phyloP scores from a whole-genome alignment of 2,329 filamentous ascomycete species.

The Nemania bipapillata region DNA sequence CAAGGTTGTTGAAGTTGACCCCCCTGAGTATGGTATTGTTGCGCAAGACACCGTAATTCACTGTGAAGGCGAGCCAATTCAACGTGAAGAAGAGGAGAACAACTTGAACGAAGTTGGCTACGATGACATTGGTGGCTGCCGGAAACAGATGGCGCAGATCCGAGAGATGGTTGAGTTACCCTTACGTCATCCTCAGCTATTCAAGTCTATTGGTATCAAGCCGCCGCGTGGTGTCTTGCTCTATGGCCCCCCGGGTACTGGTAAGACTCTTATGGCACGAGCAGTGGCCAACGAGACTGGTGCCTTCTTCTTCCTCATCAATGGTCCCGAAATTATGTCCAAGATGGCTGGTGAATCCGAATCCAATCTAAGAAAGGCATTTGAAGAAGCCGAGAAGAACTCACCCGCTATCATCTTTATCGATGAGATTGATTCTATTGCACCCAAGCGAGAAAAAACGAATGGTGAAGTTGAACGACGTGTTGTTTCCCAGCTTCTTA shows the following conservation, averaged over 20 bases:
- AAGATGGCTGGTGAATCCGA: constrained; percentile 99
- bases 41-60: constrained; percentile 99
- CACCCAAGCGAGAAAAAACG: constrained; percentile 99
- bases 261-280: constrained; percentile 99
- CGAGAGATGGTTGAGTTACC: constrained; percentile 98
- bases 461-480: constrained; percentile 98
- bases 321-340: constrained; percentile 99
- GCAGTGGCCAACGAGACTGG: constrained; percentile 99
- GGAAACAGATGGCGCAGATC: constrained; percentile 99
- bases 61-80: constrained; percentile 94
- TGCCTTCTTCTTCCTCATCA: constrained; percentile 99
- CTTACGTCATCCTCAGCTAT: constrained; percentile 94
- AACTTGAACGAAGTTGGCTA: constrained; percentile 99
- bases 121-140: constrained; percentile 98
- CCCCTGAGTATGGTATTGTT: constrained; percentile 97
- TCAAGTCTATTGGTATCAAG: constrained; percentile 99
- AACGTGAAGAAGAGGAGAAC: constrained; percentile 98
- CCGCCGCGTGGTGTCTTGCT: constrained; percentile 97
- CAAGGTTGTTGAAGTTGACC: constrained; percentile 98
- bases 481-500: constrained; percentile 94
- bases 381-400: constrained; percentile 99
- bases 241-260: constrained; percentile 95
- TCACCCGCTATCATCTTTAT: constrained; percentile 99
- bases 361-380: constrained; percentile 98
- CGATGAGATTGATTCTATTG: constrained; percentile 98